Conservation (phyloP, 139 green algal species). For the Ettlia oleoabundans region DNA sequence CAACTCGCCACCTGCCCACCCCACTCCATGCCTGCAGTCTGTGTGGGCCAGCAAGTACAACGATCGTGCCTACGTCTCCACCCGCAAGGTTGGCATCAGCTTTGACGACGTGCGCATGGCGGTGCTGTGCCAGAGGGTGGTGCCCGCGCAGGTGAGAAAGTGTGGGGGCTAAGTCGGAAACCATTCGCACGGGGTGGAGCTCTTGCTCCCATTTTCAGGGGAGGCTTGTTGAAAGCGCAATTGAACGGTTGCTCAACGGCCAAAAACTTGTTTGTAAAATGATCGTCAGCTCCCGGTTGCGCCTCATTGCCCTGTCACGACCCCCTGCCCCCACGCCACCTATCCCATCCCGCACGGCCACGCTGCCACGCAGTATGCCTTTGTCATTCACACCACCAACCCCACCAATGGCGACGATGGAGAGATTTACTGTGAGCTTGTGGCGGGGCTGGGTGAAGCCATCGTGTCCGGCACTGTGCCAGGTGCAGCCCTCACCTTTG, state of each 20-base stretch:
- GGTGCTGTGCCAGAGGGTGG: constrained; percentile 94
- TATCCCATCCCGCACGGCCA: no score
- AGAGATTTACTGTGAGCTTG: constrained; percentile 97
- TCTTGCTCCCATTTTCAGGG: no score
- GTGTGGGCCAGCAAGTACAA: constrained; percentile 99
- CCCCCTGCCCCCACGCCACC: no score
- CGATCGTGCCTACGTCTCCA: constrained; percentile 86
- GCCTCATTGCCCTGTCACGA: no score
- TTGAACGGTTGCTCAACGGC: no score
- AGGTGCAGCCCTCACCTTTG: constrained; percentile 86
- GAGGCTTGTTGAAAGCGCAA: no score
- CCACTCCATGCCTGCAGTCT: constrained; percentile 35
- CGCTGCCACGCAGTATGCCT: constrained; percentile 91
- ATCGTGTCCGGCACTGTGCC: constrained; percentile 95
- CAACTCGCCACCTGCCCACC: background rate
- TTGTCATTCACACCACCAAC: constrained; percentile 99
- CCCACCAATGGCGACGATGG: constrained; percentile 72
- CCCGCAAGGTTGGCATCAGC: constrained; percentile 85
- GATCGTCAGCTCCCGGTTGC: no score
- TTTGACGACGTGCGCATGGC: constrained; percentile 97
- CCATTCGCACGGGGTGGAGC: no score
- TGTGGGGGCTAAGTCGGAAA: no score
- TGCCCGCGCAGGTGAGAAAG: constrained; percentile 70
- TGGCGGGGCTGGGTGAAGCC: constrained; percentile 90
- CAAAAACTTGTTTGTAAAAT: no score